Conservation (phyloP, 2,329 filamentous ascomycete species). For the Xylaria digitata region DNA sequence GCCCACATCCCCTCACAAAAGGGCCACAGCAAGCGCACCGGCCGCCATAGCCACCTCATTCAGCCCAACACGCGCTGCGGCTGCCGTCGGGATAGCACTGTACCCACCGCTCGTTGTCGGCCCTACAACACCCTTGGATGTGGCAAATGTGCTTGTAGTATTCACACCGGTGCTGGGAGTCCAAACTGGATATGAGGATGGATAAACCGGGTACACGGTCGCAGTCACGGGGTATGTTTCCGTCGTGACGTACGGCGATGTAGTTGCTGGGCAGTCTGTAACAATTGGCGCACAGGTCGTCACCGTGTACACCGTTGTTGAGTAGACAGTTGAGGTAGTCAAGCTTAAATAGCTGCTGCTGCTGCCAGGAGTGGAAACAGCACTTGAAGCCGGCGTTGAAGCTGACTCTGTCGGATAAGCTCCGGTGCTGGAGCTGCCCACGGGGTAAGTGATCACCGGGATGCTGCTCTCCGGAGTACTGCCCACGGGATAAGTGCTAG, state of each 20-base stretch:
- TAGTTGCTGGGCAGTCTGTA: conserved; percentile 24
- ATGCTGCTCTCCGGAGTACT: not conserved
- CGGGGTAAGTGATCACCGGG: not conserved
- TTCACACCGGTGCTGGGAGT: conserved; percentile 10
- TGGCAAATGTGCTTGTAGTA: conserved; percentile 22
- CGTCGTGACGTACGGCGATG: conserved; percentile 30
- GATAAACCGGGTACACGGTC: conserved; percentile 33
- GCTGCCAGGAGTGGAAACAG: not conserved
- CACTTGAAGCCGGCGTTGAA: not conserved
- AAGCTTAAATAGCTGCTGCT: conserved; percentile 6
- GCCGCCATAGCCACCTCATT: conserved; percentile 36
- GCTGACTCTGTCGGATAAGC: conserved; percentile 1
- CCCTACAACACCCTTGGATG: conserved; percentile 22
- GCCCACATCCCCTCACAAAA: conserved; percentile 35
- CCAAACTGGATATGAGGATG: conserved; percentile 25
- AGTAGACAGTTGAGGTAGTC: conserved; percentile 38
- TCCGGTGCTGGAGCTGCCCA: conserved; percentile 17
- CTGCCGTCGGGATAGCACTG: conserved; percentile 37
- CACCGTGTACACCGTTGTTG: conserved; percentile 35
- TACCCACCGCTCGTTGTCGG: conserved; percentile 20
- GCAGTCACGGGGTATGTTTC: conserved; percentile 27
- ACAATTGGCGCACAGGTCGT: conserved; percentile 37
- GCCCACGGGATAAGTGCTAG: not conserved
- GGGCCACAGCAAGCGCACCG: conserved; percentile 38
- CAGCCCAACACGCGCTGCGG: conserved; percentile 40